Conservation (phyloP, 495 filamentous ascomycete species). For the Daldinia vernicosa region DNA sequence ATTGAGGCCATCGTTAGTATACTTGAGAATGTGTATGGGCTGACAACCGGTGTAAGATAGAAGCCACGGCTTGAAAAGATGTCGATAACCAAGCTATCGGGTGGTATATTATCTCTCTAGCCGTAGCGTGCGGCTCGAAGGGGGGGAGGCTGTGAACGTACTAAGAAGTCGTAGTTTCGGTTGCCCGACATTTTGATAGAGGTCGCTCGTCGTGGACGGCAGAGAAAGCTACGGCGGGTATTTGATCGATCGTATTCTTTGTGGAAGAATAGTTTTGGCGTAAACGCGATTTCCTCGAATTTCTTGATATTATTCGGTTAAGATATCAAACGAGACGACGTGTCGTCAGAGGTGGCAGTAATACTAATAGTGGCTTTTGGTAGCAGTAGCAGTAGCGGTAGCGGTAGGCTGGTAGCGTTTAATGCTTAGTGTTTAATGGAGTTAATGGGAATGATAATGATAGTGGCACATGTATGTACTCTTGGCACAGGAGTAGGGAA, state of each 20-base stretch:
- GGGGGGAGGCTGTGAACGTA: slow-evolving; percentile 55
- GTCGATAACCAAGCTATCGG: neutral
- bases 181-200: slow-evolving; percentile 83
- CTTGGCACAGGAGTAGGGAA: slow-evolving; percentile 38
- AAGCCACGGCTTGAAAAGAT: neutral
- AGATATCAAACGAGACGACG: slow-evolving; percentile 32
- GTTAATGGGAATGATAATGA: slow-evolving; percentile 10
- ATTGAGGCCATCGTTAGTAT: slow-evolving; percentile 13
- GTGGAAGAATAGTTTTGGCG: slow-evolving; percentile 1
- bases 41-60: slow-evolving; percentile 4
- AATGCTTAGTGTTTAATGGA: slow-evolving; percentile 4
- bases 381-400: slow-evolving; percentile 12
- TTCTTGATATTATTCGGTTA: slow-evolving; percentile 6
- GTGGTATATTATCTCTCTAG: slow-evolving; percentile 9
- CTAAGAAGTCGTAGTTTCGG: slow-evolving; percentile 98
- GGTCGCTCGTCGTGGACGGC: slow-evolving; percentile 42
- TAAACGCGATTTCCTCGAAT: slow-evolving; percentile 12
- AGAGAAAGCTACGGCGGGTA: slow-evolving; percentile 8
- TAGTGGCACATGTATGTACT: slow-evolving; percentile 22
- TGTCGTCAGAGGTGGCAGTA: slow-evolving; percentile 39
- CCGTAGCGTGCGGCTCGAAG: slow-evolving; percentile 15
- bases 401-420: slow-evolving; percentile 7
- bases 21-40: neutral
- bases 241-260: slow-evolving; percentile 17
- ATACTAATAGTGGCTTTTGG: slow-evolving; percentile 7